These are phyloP conservation scores for Chrysoporthe deuterocubensis DNA, from an alignment of 2,329 filamentous ascomycete species.

Conservation along the genomic window DNA sequence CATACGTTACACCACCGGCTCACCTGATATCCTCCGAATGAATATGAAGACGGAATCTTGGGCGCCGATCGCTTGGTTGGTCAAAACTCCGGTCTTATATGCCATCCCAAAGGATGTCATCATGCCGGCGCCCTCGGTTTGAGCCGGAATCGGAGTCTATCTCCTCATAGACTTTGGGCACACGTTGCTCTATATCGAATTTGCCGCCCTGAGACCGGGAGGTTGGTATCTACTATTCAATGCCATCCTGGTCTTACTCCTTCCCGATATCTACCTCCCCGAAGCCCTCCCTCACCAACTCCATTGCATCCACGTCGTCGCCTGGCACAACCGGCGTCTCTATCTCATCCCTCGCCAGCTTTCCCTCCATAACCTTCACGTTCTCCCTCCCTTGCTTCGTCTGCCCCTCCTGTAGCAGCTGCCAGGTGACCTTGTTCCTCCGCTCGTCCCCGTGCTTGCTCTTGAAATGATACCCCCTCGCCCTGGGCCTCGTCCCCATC, in stretches of 20 bases:
- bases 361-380: slow-evolving; percentile 37
- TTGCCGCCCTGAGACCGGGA: neutral
- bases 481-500: slow-evolving; percentile 77
- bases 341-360: slow-evolving; percentile 50
- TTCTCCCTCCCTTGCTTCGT: slow-evolving; percentile 40
- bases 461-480: slow-evolving; percentile 83
- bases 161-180: no score
- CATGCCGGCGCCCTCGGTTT: slow-evolving; percentile 12
- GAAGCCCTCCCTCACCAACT: slow-evolving; percentile 61
- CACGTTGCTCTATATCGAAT: neutral
- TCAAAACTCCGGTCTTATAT: slow-evolving; percentile 14
- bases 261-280: slow-evolving; percentile 46
- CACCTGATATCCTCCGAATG: neutral
- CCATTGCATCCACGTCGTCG: slow-evolving; percentile 48
- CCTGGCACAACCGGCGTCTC: slow-evolving; percentile 57
- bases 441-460: slow-evolving; percentile 66
- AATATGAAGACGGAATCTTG: neutral
- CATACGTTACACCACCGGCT: neutral
- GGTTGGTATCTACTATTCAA: neutral
- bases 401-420: slow-evolving; percentile 53
- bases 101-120: neutral
- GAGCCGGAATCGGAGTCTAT: slow-evolving; percentile 4
- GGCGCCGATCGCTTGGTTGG: slow-evolving; percentile 9
- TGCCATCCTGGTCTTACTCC: neutral
- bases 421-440: slow-evolving; percentile 72